phyloP scores from a whole-genome alignment of 2,329 filamentous ascomycete species.

The Trichoderma semiorbis region DNA sequence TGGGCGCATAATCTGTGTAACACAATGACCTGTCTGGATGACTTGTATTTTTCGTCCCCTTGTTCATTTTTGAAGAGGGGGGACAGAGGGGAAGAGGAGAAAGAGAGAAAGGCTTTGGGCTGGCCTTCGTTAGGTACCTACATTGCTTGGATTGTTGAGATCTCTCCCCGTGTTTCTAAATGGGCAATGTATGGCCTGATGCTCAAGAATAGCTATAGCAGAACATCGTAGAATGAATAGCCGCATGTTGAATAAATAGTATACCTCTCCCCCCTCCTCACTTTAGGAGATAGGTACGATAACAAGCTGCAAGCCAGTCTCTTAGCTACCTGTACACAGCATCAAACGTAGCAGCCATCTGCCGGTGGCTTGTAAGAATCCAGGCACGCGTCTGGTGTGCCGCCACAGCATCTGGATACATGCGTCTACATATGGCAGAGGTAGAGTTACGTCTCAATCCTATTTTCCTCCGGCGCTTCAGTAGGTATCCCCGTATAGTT shows the following conservation, averaged over 20 bases:
- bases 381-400: background rate
- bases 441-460: background rate
- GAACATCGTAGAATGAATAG: background rate
- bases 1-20: slow-evolving; percentile 10
- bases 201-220: background rate
- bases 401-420: background rate
- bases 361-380: background rate
- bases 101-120: background rate
- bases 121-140: background rate
- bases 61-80: background rate
- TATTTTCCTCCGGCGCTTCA: background rate
- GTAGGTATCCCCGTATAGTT: background rate
- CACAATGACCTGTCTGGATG: background rate
- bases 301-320: background rate
- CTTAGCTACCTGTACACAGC: background rate
- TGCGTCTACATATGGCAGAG: background rate
- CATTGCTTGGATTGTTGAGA: background rate
- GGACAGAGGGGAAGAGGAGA: background rate
- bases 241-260: background rate
- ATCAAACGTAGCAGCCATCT: background rate
- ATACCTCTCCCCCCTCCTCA: background rate
- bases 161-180: background rate
- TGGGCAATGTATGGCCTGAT: background rate
- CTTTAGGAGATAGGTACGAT: background rate
- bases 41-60: background rate